phyloP scores from a whole-genome alignment of 129 eudicot species.

The Logfia minima region DNA sequence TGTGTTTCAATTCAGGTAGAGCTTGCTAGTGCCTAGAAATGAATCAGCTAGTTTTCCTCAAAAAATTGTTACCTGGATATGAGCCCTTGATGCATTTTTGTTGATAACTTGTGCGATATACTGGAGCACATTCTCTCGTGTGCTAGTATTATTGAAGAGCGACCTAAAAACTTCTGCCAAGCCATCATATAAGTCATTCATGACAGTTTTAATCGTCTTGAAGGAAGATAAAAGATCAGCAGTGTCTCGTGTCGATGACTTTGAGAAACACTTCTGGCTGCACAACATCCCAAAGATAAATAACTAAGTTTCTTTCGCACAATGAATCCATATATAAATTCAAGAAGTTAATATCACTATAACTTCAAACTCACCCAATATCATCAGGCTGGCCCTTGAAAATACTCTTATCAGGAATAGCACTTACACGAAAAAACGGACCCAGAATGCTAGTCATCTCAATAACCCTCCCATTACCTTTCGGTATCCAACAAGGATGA shows the following conservation, averaged over 20 bases:
- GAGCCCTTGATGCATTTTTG: constrained; percentile 76
- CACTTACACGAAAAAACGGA: constrained; percentile 95
- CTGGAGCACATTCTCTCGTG: constrained; percentile 80
- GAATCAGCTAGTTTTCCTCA: background rate
- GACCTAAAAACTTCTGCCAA: constrained; percentile 67
- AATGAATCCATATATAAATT: background rate
- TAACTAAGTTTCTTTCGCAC: background rate
- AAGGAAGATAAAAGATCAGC: constrained; percentile 92
- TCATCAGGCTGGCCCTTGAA: constrained; percentile 90
- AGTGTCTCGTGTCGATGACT: constrained; percentile 77
- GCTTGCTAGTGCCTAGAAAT: background rate
- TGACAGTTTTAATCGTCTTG: constrained; percentile 79
- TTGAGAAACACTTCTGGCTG: constrained; percentile 94
- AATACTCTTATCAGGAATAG: constrained; percentile 74
- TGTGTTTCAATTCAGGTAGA: background rate
- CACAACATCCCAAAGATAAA: constrained; percentile 15
- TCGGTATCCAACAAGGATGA: constrained; percentile 93
- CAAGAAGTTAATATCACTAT: background rate
- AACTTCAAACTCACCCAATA: constrained; percentile 65
- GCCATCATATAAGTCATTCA: constrained; percentile 82
- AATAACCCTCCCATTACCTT: constrained; percentile 81
- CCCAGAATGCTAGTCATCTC: constrained; percentile 97
- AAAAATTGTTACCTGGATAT: constrained; percentile 60
- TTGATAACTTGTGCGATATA: constrained; percentile 87
- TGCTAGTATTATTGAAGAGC: constrained; percentile 73